Percentiles rank a stretch among this genome's conserved stretches.
Evolutionary conservation across 129 eudicot species (phyloP).

Genomic region (Erigeron canadensis): DNA sequence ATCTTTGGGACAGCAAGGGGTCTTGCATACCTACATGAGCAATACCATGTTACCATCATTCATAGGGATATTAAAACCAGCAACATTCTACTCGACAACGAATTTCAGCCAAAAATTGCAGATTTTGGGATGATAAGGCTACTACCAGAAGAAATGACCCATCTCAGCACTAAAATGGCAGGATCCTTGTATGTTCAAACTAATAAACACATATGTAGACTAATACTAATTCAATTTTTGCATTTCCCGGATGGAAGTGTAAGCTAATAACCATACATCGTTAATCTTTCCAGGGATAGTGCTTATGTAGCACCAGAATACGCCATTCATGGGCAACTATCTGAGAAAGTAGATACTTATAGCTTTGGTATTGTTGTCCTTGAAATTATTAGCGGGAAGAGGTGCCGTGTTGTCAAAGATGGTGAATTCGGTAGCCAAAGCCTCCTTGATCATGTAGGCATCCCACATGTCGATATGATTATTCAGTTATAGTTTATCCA

Average conservation of each 20-base stretch:
- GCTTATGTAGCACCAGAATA: conserved; percentile 67
- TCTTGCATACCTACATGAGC: conserved; percentile 69
- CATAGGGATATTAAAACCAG: conserved; percentile 64
- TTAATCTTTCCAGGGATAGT: conserved; percentile 32
- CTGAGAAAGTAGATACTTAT: too few relatives aligned
- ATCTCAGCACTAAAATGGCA: conserved; percentile 55
- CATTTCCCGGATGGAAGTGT: too few relatives aligned
- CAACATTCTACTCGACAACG: conserved; percentile 59
- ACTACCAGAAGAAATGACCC: conserved; percentile 53
- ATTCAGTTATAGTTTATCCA: background rate
- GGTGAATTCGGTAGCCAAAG: conserved; percentile 35
- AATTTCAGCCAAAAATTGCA: conserved; percentile 55
- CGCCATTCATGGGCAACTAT: conserved; percentile 58
- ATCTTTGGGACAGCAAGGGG: conserved; percentile 65
- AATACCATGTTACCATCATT: conserved; percentile 60
- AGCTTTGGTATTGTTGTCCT: conserved; percentile 65
- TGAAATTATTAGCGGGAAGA: conserved; percentile 61
- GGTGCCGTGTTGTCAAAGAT: conserved; percentile 36
- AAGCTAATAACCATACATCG: too few relatives aligned
- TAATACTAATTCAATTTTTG: too few relatives aligned
- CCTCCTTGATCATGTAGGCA: conserved; percentile 61
- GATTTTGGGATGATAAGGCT: conserved; percentile 59
- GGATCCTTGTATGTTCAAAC: conserved; percentile 46
- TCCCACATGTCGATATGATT: background rate
- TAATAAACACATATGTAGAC: background rate